Evolutionary conservation across 2,329 filamentous ascomycete genomes (phyloP).

Genomic region (Lasiodiplodia hormozganensis): DNA sequence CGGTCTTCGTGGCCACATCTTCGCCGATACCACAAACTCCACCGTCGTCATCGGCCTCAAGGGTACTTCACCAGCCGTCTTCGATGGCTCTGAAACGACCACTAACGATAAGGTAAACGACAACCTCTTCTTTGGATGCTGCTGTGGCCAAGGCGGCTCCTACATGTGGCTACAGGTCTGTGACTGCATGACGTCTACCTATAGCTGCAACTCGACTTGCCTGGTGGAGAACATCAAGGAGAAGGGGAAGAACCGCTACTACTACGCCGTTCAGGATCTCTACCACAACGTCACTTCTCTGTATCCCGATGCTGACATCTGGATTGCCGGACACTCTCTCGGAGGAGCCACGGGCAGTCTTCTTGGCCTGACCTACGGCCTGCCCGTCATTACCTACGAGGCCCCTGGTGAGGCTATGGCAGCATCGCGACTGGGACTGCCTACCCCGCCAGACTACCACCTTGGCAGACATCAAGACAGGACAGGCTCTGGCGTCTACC

Average conservation of each 20-base stretch:
- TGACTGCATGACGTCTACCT: slow-evolving; percentile 86
- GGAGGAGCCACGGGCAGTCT: slow-evolving; percentile 90
- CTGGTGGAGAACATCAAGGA: slow-evolving; percentile 75
- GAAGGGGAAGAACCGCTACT: slow-evolving; percentile 88
- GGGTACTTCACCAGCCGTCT: slow-evolving; percentile 83
- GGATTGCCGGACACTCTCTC: slow-evolving; percentile 91
- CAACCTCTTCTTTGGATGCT: slow-evolving; percentile 97
- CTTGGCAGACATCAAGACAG: slow-evolving; percentile 61
- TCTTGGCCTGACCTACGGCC: slow-evolving; percentile 86
- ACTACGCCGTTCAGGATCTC: slow-evolving; percentile 84
- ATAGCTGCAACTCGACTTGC: slow-evolving; percentile 91
- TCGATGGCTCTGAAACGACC: slow-evolving; percentile 95
- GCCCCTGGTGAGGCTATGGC: slow-evolving; percentile 90
- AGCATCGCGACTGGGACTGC: slow-evolving; percentile 82
- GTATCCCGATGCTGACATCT: slow-evolving; percentile 84
- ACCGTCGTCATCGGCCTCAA: slow-evolving; percentile 94
- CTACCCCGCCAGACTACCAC: slow-evolving; percentile 79
- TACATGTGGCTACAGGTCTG: slow-evolving; percentile 92
- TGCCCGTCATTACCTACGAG: slow-evolving; percentile 91
- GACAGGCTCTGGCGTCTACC: slow-evolving; percentile 77
- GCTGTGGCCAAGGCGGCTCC: slow-evolving; percentile 91
- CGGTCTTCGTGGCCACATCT: slow-evolving; percentile 90
- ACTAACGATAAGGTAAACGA: slow-evolving; percentile 98
- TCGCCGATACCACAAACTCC: slow-evolving; percentile 82
- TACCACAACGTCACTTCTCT: slow-evolving; percentile 91